Evolutionary conservation across 116 monocot genomes (phyloP).

Genomic region (Zostera marina): DNA sequence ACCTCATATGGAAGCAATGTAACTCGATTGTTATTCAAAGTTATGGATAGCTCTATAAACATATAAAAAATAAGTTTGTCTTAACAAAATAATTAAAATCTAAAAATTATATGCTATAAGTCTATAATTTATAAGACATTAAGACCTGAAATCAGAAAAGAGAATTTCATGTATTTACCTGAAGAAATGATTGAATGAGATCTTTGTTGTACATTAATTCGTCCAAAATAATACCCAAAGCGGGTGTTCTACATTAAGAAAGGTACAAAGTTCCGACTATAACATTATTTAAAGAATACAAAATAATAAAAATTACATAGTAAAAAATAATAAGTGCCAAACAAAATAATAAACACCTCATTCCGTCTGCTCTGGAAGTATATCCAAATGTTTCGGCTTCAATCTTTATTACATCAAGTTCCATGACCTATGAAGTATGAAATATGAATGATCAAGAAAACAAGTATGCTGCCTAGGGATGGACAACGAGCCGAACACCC

Average conservation of each 20-base stretch:
- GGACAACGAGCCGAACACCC: too few relatives aligned
- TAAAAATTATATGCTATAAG: neutral
- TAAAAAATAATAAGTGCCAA: slow-evolving; percentile 3
- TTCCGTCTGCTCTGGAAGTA: slow-evolving; percentile 57
- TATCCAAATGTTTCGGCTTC: slow-evolving; percentile 45
- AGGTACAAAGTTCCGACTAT: neutral
- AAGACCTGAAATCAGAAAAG: neutral
- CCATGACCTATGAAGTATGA: slow-evolving; percentile 79
- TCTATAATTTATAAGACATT: too few relatives aligned
- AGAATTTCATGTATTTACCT: slow-evolving; percentile 17
- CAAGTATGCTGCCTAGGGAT: too few relatives aligned
- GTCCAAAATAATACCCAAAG: slow-evolving; percentile 73
- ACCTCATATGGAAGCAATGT: too few relatives aligned
- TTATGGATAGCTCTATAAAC: neutral
- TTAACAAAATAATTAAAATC: neutral
- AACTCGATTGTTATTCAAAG: too few relatives aligned
- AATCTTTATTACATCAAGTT: slow-evolving; percentile 52
- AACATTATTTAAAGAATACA: neutral
- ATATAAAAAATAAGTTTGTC: neutral
- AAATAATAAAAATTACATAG: neutral
- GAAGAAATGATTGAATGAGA: slow-evolving; percentile 43
- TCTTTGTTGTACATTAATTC: slow-evolving; percentile 59
- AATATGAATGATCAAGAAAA: neutral
- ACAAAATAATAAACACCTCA: slow-evolving; percentile 29
- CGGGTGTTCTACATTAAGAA: slow-evolving; percentile 24